Conservation (phyloP, 2,329 filamentous ascomycete species). For the Penicillium occitanis region DNA sequence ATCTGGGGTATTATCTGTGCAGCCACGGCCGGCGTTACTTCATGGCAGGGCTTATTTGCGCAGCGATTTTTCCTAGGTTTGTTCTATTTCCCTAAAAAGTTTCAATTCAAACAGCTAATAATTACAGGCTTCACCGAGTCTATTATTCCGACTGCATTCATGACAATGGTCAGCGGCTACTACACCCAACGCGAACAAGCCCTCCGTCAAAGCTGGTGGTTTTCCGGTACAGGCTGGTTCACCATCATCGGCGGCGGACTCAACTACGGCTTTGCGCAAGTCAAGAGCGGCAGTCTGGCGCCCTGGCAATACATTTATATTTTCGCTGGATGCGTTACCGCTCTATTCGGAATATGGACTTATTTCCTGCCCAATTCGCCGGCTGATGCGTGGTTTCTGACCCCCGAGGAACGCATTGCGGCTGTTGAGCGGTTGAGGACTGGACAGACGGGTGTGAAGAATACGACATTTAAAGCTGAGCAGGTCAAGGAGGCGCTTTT, state of each 20-base stretch:
- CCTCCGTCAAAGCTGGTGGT: constrained; percentile 67
- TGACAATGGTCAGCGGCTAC: constrained; percentile 61
- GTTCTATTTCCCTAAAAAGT: background rate
- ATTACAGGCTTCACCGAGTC: constrained; percentile 57
- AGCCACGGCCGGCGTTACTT: constrained; percentile 65
- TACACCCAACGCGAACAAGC: constrained; percentile 67
- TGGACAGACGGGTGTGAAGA: constrained; percentile 64
- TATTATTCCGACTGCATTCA: constrained; percentile 65
- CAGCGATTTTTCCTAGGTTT: constrained; percentile 63
- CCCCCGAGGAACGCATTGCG: constrained; percentile 60
- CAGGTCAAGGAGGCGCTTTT: constrained; percentile 60
- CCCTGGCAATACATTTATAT: constrained; percentile 73
- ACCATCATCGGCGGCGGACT: constrained; percentile 64
- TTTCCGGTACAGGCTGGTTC: constrained; percentile 57
- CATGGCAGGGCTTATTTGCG: constrained; percentile 62
- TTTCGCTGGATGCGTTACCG: constrained; percentile 62
- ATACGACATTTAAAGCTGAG: constrained; percentile 58
- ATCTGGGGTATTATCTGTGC: constrained; percentile 68
- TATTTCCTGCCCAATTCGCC: constrained; percentile 67
- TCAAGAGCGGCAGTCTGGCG: constrained; percentile 54
- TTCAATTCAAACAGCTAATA: background rate
- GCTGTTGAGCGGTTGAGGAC: constrained; percentile 63
- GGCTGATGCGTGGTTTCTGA: constrained; percentile 68
- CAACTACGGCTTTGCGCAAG: constrained; percentile 68
- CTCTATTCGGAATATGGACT: constrained; percentile 64